phyloP scores from a whole-genome alignment of 2,329 filamentous ascomycete species.

The Talaromyces marneffei region DNA sequence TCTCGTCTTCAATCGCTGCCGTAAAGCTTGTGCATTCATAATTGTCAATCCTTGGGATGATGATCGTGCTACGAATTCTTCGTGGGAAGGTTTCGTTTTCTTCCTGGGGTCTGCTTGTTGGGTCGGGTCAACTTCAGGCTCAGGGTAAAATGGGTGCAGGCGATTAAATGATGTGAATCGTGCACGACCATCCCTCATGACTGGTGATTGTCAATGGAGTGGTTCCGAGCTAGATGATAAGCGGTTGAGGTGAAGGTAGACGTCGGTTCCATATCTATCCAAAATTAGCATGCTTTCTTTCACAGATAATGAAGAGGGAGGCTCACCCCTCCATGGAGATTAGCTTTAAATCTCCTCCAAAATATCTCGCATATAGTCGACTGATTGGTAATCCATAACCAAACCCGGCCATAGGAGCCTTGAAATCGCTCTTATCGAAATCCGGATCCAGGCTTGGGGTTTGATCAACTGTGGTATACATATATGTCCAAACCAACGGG shows the following conservation, averaged over 20 bases:
- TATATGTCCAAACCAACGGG: conserved; percentile 98
- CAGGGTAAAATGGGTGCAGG: conserved; percentile 35
- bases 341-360: conserved; percentile 92
- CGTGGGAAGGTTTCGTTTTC: not conserved
- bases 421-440: conserved; percentile 98
- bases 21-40: conserved; percentile 52
- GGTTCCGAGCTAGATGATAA: conserved; percentile 94
- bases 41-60: conserved; percentile 48
- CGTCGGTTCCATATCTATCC: conserved; percentile 87
- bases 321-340: conserved; percentile 98
- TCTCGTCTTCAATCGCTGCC: conserved; percentile 62
- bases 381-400: conserved; percentile 97
- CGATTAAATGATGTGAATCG: conserved; percentile 37
- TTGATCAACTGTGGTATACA: conserved; percentile 98
- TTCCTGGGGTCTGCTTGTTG: not conserved
- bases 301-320: conserved; percentile 15
- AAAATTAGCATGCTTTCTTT: conserved; percentile 14
- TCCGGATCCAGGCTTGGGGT: conserved; percentile 93
- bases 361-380: conserved; percentile 89
- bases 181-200: conserved; percentile 69
- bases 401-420: conserved; percentile 97
- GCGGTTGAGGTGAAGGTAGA: conserved; percentile 95
- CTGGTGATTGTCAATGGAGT: conserved; percentile 84
- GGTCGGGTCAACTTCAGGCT: conserved; percentile 22
- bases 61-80: conserved; percentile 11